phyloP scores from a whole-genome alignment of 768 basidiomycete genomes.

The Macrolepiota albuminosa region DNA sequence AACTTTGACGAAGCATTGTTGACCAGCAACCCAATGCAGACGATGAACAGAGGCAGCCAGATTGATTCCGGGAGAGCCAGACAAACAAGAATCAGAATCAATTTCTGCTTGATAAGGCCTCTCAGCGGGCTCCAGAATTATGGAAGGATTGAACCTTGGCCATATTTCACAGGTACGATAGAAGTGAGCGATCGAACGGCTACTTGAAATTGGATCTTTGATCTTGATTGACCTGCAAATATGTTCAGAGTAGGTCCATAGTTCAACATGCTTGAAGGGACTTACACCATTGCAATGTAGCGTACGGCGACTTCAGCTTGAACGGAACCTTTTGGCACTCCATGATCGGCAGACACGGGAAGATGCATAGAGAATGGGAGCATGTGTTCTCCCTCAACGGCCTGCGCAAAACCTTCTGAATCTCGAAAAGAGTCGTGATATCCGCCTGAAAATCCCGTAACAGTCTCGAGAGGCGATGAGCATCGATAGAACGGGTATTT shows the following conservation, averaged over 20 bases:
- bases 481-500: conserved; percentile 82
- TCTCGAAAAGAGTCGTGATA: conserved; percentile 45
- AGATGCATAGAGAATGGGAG: conserved; percentile 73
- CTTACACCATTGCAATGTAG: conserved; percentile 2
- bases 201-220: conserved; percentile 54
- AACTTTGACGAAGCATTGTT: conserved; percentile 65
- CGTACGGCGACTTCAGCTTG: conserved; percentile 42
- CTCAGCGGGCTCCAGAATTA: conserved; percentile 55
- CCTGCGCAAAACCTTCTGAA: conserved; percentile 57
- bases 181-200: conserved; percentile 82
- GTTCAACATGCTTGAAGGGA: background rate
- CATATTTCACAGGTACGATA: conserved; percentile 80
- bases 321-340: conserved; percentile 52
- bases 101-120: conserved; percentile 17
- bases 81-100: background rate
- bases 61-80: conserved; percentile 50
- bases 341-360: conserved; percentile 47
- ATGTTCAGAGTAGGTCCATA: background rate
- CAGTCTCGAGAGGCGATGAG: conserved; percentile 47
- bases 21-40: conserved; percentile 77
- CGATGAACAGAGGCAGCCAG: conserved; percentile 68
- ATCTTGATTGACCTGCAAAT: conserved; percentile 64
- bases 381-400: conserved; percentile 59
- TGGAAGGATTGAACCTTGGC: conserved; percentile 63
- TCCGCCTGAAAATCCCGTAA: conserved; percentile 39